phyloP scores from a whole-genome alignment of 495 filamentous ascomycete genomes.

The Annulohypoxylon moriforme region DNA sequence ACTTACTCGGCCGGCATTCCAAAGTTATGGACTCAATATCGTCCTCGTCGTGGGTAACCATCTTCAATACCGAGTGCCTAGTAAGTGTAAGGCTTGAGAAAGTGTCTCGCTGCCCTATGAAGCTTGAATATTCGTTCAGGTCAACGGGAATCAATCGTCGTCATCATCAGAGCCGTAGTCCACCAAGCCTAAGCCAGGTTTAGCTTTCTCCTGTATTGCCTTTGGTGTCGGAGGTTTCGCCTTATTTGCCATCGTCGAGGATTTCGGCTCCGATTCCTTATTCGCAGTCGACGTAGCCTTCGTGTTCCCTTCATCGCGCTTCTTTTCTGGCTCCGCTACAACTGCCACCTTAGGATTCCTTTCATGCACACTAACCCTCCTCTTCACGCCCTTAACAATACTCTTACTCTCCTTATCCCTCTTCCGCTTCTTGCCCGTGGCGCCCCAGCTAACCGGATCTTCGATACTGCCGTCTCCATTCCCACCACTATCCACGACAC shows the following conservation, averaged over 20 bases:
- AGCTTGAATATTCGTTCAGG: background rate
- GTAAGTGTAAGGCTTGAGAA: background rate
- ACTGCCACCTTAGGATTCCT: background rate
- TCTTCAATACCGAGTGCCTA: background rate
- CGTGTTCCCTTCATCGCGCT: background rate
- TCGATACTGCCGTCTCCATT: background rate
- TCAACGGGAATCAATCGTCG: conserved; percentile 21
- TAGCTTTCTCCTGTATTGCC: conserved; percentile 16
- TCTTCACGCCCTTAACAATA: conserved; percentile 34
- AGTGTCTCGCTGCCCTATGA: background rate
- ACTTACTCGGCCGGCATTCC: background rate
- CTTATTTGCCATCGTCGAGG: conserved; percentile 14
- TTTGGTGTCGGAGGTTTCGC: conserved; percentile 4
- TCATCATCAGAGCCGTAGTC: conserved; percentile 52
- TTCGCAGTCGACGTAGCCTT: background rate
- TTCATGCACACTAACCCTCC: conserved; percentile 25
- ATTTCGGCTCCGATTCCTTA: background rate
- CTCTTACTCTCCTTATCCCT: conserved; percentile 36
- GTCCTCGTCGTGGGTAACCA: background rate
- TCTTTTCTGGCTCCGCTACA: background rate
- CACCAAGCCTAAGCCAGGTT: conserved; percentile 45
- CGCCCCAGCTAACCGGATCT: conserved; percentile 12
- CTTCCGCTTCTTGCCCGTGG: conserved; percentile 38
- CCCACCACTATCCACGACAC: conserved; percentile 14
- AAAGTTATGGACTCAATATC: background rate